These are phyloP conservation scores for Thelonectria discophora DNA, from an alignment of 2,329 filamentous ascomycete genomes.

Conservation along the genomic window DNA sequence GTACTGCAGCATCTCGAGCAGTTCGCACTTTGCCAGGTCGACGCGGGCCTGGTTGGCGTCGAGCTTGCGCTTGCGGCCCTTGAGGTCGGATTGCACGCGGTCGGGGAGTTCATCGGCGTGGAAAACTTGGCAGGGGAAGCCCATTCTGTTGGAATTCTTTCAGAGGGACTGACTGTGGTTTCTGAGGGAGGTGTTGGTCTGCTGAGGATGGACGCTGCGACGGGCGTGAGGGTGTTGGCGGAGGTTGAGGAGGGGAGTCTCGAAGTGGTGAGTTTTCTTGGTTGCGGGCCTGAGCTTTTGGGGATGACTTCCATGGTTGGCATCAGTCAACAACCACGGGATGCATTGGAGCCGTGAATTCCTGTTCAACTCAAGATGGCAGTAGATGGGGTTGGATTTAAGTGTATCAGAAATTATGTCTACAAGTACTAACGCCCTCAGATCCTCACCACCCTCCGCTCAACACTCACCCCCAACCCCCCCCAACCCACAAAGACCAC, in stretches of 20 bases:
- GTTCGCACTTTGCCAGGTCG: constrained; percentile 64
- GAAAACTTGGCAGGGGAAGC: constrained; percentile 66
- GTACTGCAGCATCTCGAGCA: constrained; percentile 69
- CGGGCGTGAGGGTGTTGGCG: constrained; percentile 60
- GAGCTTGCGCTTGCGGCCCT: constrained; percentile 63
- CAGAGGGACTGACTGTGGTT: too few species aligned
- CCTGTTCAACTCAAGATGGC: not conserved
- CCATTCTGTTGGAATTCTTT: too few species aligned
- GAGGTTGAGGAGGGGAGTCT: constrained; percentile 67
- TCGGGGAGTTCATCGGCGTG: constrained; percentile 60
- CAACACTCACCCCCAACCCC: constrained; percentile 38
- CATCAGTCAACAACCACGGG: not conserved
- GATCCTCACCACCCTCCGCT: constrained; percentile 40
- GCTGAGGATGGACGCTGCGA: constrained; percentile 53
- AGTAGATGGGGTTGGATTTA: not conserved
- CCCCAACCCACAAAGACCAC: constrained; percentile 45
- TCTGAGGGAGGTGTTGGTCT: too few species aligned
- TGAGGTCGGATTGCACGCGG: constrained; percentile 57
- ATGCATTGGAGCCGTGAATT: not conserved
- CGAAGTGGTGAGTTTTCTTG: constrained; percentile 65
- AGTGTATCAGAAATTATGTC: not conserved
- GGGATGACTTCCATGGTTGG: too few species aligned
- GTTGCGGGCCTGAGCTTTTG: constrained; percentile 28
- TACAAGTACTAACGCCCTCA: constrained; percentile 15
- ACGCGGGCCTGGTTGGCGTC: constrained; percentile 50